Evolutionary conservation across 306 rosid genomes (phyloP), one percentile per base, ranked within the genome.

Genomic region (Sindora glabra): DNA sequence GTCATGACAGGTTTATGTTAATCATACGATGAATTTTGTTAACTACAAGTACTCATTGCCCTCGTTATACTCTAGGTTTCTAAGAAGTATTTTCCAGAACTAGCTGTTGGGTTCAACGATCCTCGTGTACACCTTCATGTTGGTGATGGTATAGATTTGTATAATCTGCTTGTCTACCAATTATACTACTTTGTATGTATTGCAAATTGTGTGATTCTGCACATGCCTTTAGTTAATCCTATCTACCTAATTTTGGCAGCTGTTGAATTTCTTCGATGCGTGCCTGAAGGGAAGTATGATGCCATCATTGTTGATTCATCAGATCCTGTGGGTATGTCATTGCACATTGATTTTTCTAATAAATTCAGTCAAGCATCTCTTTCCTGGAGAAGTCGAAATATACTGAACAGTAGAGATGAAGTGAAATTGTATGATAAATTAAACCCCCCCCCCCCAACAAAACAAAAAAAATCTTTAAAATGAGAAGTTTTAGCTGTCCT

Each of bases 241-340:
- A 3, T 18, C 56, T 51, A 22, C 25, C 44, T 33, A n/a, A 34
- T 74, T 42, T 54, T 77, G 70, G 66, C 89, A 94, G 99, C 95
- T 58, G 59, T 83, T 64, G 92, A 89, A 61, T 94, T 82, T 78
- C 79, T 94, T 62, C 81, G 74, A 69, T 23, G 11, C 51, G 72
- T 84, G 46, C 71, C 88, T 37, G 74, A 75, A 67, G 97, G 95
- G 71, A 89, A 73, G 61, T 94, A 94, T 48, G 97, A 94, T 67
- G 99, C 95, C 18, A 57, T 89, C 48, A 86, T 94, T 66, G 99
- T 94, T 67, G 99, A 94, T 82, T 94, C 99, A 33, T 94, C 99
- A 48, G 97, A 94, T 52, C 99, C 97, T 27, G 95, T 94, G 47
- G 99, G 99, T 94, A 83, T 18, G 94, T 53, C 26, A 50, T 47